A percentile compares a stretch with the other conserved stretches of the same genome.
These are phyloP conservation scores for Pezizomycotina sp. DNA, from an alignment of 2,329 filamentous ascomycete genomes.

Conservation along the genomic window DNA sequence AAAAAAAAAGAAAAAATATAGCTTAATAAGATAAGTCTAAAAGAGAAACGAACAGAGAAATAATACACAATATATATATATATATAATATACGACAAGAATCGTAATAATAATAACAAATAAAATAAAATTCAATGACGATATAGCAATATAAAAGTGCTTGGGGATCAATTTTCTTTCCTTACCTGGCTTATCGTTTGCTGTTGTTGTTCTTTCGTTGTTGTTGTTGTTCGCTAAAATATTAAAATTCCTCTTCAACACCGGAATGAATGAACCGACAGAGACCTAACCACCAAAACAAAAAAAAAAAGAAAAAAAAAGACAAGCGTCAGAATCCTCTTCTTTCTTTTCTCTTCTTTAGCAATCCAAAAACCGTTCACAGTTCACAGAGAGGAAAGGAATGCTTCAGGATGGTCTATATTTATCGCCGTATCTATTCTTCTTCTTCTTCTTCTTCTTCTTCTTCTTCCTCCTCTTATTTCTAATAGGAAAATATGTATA, in stretches of 20 bases:
- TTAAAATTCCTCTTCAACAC: not conserved
- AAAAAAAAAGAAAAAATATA: constrained; percentile 1
- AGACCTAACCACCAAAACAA: not conserved
- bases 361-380: too few relatives aligned
- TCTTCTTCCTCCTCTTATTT: constrained; percentile 3
- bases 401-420: constrained; percentile 9
- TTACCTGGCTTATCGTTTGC: constrained; percentile 3
- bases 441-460: constrained; percentile 13
- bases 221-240: constrained; percentile 1
- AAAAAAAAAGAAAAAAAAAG: constrained; percentile 4
- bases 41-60: constrained; percentile 5
- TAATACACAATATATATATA: too few relatives aligned
- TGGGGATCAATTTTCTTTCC: constrained; percentile 1
- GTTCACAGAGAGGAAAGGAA: constrained; percentile 1
- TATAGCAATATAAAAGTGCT: not conserved
- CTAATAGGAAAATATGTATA: constrained; percentile 1
- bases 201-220: constrained; percentile 5
- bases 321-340: too few relatives aligned
- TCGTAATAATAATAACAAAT: constrained; percentile 3
- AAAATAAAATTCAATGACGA: not conserved
- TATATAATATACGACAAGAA: too few relatives aligned
- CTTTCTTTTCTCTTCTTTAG: too few relatives aligned
- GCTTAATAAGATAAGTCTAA: not conserved
- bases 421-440: constrained; percentile 20
- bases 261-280: constrained; percentile 5